Base-by-base conservation (phyloP, 2,329 filamentous ascomycete genomes). In the Fusarium sp. region DNA sequence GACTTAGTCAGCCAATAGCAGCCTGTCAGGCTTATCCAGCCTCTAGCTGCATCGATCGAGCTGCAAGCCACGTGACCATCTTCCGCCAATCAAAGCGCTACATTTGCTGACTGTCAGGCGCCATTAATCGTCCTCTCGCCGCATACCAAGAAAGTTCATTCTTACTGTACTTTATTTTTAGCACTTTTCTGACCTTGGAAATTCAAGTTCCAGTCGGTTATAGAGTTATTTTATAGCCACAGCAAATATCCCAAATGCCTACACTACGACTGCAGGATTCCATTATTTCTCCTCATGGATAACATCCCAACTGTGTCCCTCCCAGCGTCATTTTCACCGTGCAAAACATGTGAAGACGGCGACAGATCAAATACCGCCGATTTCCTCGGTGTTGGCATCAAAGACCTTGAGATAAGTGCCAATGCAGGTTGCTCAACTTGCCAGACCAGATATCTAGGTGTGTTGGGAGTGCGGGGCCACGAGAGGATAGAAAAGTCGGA, bases 41-140 rank as follows among this genome's bases (percentile, higher is more conserved):
- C 24, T 24, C 24, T 4, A 4, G 1, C 3, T 4, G 13, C 13
- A 3, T 0, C 7, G 3, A 32, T 16, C 1, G 7, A 32, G 14
- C 14, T 0, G 0, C 4, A 1, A 4, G 1, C 30, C 30, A 34
- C 14, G 32, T 34, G 32, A 34, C 1, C 1, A 0, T 3, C 1
- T 3, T 8, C 2, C 8, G 1, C 4, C 34, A 37, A 37, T n/a
- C 3, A 37, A 37, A 37, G 18, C 6, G 0, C 18, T 2, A 10
- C 3, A 37, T n/a, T 12, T 2, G 6, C 34, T 37, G 34, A 37
- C 34, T 29, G 27, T 29, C 27, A 24, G 24, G 14, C 7, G 30
- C 4, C 30, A 3, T 16, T 9, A 18, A 34, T 16, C 10, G 0
- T 34, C 2, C 32, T 9, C 18, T 37, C 3, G 9, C 16, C 10